These are phyloP conservation scores for Acmispon strigosus DNA, from an alignment of 306 rosid genomes.

Conservation along the genomic window DNA sequence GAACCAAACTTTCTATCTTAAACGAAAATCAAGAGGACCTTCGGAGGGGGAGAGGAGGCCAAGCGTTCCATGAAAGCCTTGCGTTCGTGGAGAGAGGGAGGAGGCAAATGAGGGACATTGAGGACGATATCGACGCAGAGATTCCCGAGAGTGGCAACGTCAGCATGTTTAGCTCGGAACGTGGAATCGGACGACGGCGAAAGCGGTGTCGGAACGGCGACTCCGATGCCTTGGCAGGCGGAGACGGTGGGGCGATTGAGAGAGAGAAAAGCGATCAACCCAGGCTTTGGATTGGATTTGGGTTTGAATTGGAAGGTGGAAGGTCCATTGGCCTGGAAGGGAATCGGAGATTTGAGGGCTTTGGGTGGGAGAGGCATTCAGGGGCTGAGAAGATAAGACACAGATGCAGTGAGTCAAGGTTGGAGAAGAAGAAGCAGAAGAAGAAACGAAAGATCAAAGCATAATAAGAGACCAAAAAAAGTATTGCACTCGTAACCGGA, in stretches of 20 bases:
- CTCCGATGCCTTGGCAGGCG: constrained; percentile 30
- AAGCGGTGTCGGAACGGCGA: constrained; percentile 23
- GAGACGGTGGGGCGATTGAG: constrained; percentile 11
- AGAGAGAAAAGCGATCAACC: not conserved
- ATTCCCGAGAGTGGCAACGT: constrained; percentile 79
- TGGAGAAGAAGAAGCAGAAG: not conserved
- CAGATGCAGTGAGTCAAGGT: not conserved
- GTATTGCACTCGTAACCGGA: too few relatives aligned
- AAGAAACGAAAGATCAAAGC: not conserved
- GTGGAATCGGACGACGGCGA: constrained; percentile 19
- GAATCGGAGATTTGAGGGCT: constrained; percentile 33
- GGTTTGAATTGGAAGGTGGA: constrained; percentile 1
- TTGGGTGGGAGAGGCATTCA: constrained; percentile 56
- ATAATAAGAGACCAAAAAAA: not conserved
- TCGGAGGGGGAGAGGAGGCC: constrained; percentile 72
- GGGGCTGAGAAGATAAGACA: not conserved
- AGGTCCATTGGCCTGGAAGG: constrained; percentile 23
- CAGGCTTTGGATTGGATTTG: constrained; percentile 11
- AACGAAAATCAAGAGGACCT: constrained; percentile 32
- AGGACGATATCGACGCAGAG: constrained; percentile 93
- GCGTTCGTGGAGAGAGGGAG: constrained; percentile 46
- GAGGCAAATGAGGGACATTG: constrained; percentile 74
- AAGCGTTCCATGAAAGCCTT: constrained; percentile 68
- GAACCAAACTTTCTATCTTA: not conserved
- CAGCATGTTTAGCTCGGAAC: constrained; percentile 39